phyloP scores from a whole-genome alignment of 345 rosid species.

The Murraya koenigii region DNA sequence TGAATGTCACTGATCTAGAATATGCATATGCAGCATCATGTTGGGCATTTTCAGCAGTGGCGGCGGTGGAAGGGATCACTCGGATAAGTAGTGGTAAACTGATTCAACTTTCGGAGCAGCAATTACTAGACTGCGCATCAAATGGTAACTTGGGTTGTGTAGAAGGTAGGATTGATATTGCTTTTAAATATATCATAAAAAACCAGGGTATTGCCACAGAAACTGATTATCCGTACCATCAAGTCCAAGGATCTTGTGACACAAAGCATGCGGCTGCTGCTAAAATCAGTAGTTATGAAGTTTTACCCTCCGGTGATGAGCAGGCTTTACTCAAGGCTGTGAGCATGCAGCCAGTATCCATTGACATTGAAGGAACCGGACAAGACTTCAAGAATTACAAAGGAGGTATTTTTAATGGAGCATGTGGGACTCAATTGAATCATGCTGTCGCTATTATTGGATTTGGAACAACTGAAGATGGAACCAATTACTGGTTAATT shows the following conservation, averaged over 20 bases:
- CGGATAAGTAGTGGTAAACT: neutral
- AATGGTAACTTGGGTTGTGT: neutral
- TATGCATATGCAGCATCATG: neutral
- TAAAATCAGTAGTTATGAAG: too few species aligned
- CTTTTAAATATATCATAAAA: neutral
- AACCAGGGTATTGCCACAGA: neutral
- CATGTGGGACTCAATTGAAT: constrained; percentile 26
- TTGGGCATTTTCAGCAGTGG: neutral
- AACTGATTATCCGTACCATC: neutral
- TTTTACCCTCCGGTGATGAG: too few species aligned
- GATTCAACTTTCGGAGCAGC: neutral
- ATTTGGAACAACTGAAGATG: constrained; percentile 36
- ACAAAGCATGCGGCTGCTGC: too few species aligned
- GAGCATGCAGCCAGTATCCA: too few species aligned
- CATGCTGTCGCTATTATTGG: constrained; percentile 50
- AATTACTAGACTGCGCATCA: neutral
- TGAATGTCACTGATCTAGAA: too few species aligned
- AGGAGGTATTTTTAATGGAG: constrained; percentile 44
- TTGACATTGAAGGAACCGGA: too few species aligned
- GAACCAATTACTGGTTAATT: constrained; percentile 45
- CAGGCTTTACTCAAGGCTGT: too few species aligned
- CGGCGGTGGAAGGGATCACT: neutral
- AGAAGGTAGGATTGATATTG: neutral
- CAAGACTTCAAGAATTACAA: too few species aligned
- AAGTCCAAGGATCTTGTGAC: too few species aligned